phyloP scores from a whole-genome alignment of 805 yeast genomes.

The Candida adriatica region DNA sequence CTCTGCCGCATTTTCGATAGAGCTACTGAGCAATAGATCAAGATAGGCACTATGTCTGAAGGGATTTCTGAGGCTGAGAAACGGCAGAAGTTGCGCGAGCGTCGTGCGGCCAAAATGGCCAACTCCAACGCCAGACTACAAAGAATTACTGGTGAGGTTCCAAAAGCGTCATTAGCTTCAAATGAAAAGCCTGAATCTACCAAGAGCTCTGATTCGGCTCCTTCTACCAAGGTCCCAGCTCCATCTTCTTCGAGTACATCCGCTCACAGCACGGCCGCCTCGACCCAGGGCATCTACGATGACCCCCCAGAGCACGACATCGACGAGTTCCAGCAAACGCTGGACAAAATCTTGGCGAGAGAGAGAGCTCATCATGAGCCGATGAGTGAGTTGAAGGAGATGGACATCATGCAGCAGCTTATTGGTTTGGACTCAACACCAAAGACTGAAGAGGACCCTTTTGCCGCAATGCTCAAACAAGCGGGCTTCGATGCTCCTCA shows the following conservation, averaged over 20 bases:
- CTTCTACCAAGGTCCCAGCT: not conserved
- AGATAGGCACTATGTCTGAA: conserved; percentile 1
- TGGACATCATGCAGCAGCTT: conserved; percentile 7
- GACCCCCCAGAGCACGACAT: conserved; percentile 5
- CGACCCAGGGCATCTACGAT: not conserved
- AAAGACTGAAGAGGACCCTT: conserved; percentile 8
- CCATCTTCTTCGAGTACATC: conserved; percentile 3
- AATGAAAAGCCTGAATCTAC: conserved; percentile 2
- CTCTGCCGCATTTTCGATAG: not conserved
- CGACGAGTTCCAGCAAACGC: conserved; percentile 18
- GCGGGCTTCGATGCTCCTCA: conserved; percentile 1
- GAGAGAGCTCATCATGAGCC: conserved; percentile 5
- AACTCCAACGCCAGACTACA: conserved; percentile 16
- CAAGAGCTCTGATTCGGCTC: not conserved
- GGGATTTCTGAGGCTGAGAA: conserved; percentile 22
- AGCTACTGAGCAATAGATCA: not conserved
- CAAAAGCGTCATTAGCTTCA: too few relatives aligned
- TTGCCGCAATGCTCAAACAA: conserved; percentile 11
- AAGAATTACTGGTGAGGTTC: conserved; percentile 21
- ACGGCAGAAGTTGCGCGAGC: conserved; percentile 20
- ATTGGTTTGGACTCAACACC: conserved; percentile 3
- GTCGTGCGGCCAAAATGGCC: conserved; percentile 23
- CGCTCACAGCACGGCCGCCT: conserved; percentile 7
- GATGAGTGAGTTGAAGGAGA: conserved; percentile 1
- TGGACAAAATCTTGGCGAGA: conserved; percentile 14